Conservation (phyloP, 1,284 basidiomycete genomes). For the Cystobasidium sp. region DNA sequence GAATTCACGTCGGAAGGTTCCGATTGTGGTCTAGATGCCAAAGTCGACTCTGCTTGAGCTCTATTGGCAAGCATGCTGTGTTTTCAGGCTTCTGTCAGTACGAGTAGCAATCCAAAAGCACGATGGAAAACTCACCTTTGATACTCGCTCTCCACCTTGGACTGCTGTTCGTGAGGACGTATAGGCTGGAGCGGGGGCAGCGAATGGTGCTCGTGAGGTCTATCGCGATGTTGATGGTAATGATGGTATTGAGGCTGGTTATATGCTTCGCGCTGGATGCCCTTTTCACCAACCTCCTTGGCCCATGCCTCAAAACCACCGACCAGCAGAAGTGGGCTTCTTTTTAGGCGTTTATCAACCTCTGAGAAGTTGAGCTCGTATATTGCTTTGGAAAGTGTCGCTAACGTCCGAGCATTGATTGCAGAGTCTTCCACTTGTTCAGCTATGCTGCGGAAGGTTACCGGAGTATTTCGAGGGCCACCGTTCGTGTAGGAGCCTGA, state of each 20-base stretch:
- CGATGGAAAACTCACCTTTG: slow-evolving; percentile 18
- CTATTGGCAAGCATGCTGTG: slow-evolving; percentile 39
- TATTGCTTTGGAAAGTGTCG: slow-evolving; percentile 69
- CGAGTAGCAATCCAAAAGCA: neutral
- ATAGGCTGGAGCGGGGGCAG: slow-evolving; percentile 24
- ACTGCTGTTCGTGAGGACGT: neutral
- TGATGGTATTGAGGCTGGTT: slow-evolving; percentile 5
- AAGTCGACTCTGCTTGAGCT: slow-evolving; percentile 19
- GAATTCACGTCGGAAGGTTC: neutral
- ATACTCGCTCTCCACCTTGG: slow-evolving; percentile 29
- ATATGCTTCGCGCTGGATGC: slow-evolving; percentile 56
- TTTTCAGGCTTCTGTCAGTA: neutral
- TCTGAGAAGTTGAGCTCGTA: slow-evolving; percentile 69
- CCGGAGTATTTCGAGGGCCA: slow-evolving; percentile 10
- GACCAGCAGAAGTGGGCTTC: slow-evolving; percentile 78
- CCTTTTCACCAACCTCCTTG: slow-evolving; percentile 65
- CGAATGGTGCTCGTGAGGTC: slow-evolving; percentile 13
- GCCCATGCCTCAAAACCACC: slow-evolving; percentile 88
- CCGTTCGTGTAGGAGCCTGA: slow-evolving; percentile 2
- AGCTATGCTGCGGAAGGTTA: slow-evolving; percentile 9
- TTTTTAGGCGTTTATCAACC: slow-evolving; percentile 67
- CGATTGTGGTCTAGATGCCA: slow-evolving; percentile 13
- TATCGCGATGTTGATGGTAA: slow-evolving; percentile 1
- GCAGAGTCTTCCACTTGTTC: slow-evolving; percentile 30
- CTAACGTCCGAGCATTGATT: slow-evolving; percentile 63